Evolutionary conservation across 495 filamentous ascomycete species (phyloP), one percentile per base, ranked within the genome.

Genomic region (Evansstolkia leycettana): DNA sequence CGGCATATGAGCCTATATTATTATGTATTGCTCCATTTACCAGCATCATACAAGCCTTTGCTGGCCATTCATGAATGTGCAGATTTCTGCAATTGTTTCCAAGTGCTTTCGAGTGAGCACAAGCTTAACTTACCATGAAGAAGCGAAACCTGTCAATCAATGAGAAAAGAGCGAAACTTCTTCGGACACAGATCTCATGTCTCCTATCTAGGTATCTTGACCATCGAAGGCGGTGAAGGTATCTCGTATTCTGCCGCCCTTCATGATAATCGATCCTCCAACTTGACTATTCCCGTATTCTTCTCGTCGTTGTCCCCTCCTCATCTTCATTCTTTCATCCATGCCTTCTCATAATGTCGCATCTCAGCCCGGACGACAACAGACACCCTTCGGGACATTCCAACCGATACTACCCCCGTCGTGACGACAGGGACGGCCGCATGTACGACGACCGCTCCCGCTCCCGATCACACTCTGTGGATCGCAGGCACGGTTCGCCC

Each of bases 401-500:
- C 7, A 27, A 51, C 15, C 34, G 58, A 39, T 48, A 53, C 0
- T 55, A 51, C 17, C 51, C 48, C 19, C 51, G 50, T 33, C 52
- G 51, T 15, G 50, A 57, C 36, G 57, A 67, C 25, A 51, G 60
- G 17, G 59, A 70, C 24, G 62, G 54, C 33, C 52, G 58, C 29
- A 66, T 70, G 59, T 70, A 73, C 41, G 65, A 69, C 39, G 69
- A 72, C 42, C 56, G 45, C 27, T 55, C 51, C 26, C 51, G 34
- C 29, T 52, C 60, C 5, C 57, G 60, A 43, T 65, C 64, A 34
- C 55, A 52, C 37, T 50, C 47, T 32, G 33, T 38, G 34, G 48
- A 54, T 36, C 48, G 47, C 29, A 20, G 31, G 33, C 41, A 42
- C 17, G 37, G 25, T 17, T 66, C 64, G 42, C 60, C 57, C 59